Base-by-base conservation (phyloP, 2,329 filamentous ascomycete species). In the Hymenoscyphus albidus region DNA sequence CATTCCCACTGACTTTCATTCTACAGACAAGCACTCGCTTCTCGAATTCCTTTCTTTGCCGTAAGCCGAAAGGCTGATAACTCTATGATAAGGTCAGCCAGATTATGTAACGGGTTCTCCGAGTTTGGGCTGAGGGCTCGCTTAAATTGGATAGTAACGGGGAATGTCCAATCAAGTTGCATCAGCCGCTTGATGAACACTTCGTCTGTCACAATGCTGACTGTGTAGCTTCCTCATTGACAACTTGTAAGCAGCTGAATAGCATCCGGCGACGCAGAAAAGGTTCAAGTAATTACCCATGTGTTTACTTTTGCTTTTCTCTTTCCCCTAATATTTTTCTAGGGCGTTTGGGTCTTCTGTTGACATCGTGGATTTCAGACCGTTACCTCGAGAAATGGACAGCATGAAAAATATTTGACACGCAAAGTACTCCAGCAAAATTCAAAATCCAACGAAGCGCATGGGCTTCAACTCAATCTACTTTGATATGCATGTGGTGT, bases 231-330 rank as follows among this genome's bases (percentile, higher is more conserved):
- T 51, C 44, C 44, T 51, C 44, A 51, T 51, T 18, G 12, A 51
- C 18, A 51, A 51, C n/a, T 51, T 51, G 44, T 51, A 51, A 51
- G 44, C 44, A 51, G 44, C 44, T 51, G 44, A 51, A 51, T 51
- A 22, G 18, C 12, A 51, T 22, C 44, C 18, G 22, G 44, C 4
- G n/a, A 18, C 22, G 44, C 9, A 51, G 44, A 51, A 51, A 22
- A 27, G 44, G 12, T 51, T 51, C 12, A 10, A 1, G 18, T 22
- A 22, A 18, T 27, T 51, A n/a, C n/a, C 44, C 22, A n/a, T 18
- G n/a, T 9, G 44, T 13, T 51, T 6, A 1, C 44, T n/a, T 7
- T 51, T 51, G 18, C 5, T 51, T 22, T 51, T 51, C 2, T 22
- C 12, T 51, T 22, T 22, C n/a, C 16, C 1, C n/a, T 9, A 48